Conservation (phyloP, 768 basidiomycete genomes). For the Hortiboletus campestris region DNA sequence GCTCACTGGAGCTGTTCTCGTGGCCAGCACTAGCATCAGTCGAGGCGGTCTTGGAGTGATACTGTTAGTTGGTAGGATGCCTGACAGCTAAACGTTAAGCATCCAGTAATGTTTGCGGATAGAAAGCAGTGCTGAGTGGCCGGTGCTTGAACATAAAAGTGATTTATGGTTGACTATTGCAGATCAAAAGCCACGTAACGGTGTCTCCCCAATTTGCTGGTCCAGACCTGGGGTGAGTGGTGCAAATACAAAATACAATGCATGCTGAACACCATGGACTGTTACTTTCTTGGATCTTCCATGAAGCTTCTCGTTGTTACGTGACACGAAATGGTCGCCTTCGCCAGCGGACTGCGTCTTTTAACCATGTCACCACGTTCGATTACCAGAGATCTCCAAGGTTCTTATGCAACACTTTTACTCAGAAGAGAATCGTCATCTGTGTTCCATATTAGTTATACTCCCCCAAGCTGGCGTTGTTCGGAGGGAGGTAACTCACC, state of each 20-base stretch:
- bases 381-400: constrained; percentile 14
- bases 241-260: neutral
- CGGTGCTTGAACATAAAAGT: constrained; percentile 22
- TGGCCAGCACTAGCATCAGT: neutral
- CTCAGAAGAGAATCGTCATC: constrained; percentile 22
- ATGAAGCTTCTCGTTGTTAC: constrained; percentile 13
- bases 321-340: too few species aligned
- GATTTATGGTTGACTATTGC: constrained; percentile 3
- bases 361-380: neutral
- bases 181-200: neutral
- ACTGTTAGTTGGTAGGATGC: constrained; percentile 17
- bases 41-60: constrained; percentile 10
- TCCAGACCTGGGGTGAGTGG: constrained; percentile 5
- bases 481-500: constrained; percentile 6
- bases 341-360: accelerated
- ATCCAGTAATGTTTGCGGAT: neutral
- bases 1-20: neutral
- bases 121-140: constrained; percentile 12
- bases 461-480: neutral
- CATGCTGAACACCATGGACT: constrained; percentile 11
- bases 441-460: neutral
- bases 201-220: too few species aligned
- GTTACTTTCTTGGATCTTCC: constrained; percentile 23
- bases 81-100: constrained; percentile 3
- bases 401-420: neutral